These are phyloP conservation scores for Clarireedia paspali DNA, from an alignment of 2,329 filamentous ascomycete genomes.

Conservation along the genomic window DNA sequence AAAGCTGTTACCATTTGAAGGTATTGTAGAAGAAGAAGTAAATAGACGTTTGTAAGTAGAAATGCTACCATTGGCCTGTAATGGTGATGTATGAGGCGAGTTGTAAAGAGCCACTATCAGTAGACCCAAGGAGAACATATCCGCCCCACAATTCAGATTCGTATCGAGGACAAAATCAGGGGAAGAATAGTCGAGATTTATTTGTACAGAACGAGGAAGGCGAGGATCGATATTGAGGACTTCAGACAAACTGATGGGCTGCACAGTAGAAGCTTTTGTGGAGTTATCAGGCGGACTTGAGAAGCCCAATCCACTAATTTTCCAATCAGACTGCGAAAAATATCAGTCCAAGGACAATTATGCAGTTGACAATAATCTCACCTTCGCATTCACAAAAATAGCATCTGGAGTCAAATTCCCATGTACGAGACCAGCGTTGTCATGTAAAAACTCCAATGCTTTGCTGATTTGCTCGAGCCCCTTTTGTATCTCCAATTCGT, in stretches of 20 bases:
- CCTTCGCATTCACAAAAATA: slow-evolving; percentile 89
- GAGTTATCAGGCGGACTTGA: slow-evolving; percentile 73
- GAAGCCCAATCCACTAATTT: slow-evolving; percentile 90
- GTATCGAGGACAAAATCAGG: slow-evolving; percentile 92
- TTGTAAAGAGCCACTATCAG: slow-evolving; percentile 89
- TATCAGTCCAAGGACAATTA: slow-evolving; percentile 21
- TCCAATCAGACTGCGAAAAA: slow-evolving; percentile 78
- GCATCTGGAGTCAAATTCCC: slow-evolving; percentile 91
- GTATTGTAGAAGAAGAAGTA: slow-evolving; percentile 67
- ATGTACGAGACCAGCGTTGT: slow-evolving; percentile 89
- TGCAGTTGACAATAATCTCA: slow-evolving; percentile 31
- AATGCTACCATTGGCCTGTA: slow-evolving; percentile 73
- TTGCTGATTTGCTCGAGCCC: slow-evolving; percentile 88
- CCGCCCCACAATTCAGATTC: slow-evolving; percentile 73
- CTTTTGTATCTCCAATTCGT: slow-evolving; percentile 97
- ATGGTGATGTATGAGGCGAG: slow-evolving; percentile 80
- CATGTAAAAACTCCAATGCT: slow-evolving; percentile 89
- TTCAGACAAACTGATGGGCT: slow-evolving; percentile 75
- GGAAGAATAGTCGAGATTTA: slow-evolving; percentile 88
- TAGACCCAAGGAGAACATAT: slow-evolving; percentile 90
- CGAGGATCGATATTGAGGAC: slow-evolving; percentile 78
- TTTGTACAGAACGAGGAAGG: slow-evolving; percentile 72
- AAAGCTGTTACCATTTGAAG: slow-evolving; percentile 76
- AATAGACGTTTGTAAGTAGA: slow-evolving; percentile 83
- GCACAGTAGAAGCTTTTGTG: slow-evolving; percentile 65